These are phyloP conservation scores for Stentor coeruleus DNA, from an alignment of 73 alveolate genomes.

Conservation along the genomic window DNA sequence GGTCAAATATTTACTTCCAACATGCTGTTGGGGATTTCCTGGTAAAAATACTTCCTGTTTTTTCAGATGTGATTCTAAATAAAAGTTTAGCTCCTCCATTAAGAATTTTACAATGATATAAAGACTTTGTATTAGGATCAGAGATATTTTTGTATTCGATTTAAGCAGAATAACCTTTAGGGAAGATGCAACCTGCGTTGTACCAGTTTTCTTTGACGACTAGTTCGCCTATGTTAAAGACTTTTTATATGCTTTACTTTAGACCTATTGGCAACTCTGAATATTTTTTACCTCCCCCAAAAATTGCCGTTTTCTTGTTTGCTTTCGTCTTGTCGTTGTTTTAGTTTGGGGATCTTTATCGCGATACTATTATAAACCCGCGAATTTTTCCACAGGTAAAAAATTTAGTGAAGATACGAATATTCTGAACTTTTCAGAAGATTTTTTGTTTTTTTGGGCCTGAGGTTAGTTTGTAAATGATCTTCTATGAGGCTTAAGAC, in stretches of 20 bases:
- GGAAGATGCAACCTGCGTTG: neutral
- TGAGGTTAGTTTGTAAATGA: too few species aligned
- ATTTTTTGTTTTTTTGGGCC: too few species aligned
- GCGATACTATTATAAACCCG: neutral
- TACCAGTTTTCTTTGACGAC: neutral
- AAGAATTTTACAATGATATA: slow-evolving; percentile 89
- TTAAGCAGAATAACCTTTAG: neutral
- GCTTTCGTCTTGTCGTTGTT: neutral
- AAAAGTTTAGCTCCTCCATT: slow-evolving; percentile 91
- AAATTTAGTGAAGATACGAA: too few species aligned
- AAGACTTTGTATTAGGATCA: neutral
- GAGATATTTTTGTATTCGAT: neutral
- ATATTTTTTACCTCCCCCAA: neutral
- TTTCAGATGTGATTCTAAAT: slow-evolving; percentile 74
- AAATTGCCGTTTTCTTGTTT: neutral
- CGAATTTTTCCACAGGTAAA: too few species aligned
- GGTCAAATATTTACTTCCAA: neutral
- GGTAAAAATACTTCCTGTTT: neutral
- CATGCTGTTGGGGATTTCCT: slow-evolving; percentile 3
- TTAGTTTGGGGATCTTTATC: neutral
- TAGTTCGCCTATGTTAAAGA: neutral
- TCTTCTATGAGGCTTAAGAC: too few species aligned
- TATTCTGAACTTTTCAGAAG: too few species aligned
- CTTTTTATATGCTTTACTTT: neutral
- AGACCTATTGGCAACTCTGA: neutral